Evolutionary conservation across 805 yeast genomes (phyloP), one percentile per base, ranked within the genome.

Genomic region (Candida chilensis): DNA sequence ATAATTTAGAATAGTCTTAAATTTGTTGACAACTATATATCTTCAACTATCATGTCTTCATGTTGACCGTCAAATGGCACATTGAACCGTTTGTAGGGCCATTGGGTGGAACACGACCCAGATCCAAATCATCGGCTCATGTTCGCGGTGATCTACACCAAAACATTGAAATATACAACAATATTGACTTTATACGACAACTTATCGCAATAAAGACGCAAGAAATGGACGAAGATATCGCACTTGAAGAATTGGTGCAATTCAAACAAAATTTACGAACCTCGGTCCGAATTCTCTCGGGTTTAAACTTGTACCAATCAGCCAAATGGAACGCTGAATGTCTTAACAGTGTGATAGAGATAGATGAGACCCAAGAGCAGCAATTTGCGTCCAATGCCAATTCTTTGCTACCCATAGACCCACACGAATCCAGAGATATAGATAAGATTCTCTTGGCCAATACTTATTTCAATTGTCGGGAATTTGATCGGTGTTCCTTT

Each of bases 381-480:
- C 15, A 24, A 9, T 13, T 8, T n/a, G 12, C 12, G 12, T 8
- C 9, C 15, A 13, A 18, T 16, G 30, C 27, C 13, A 33, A 27
- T 32, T 50, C 10, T 15, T 17, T 21, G 17, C 27, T 21, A 21
- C 27, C 22, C n/a, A 10, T n/a, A 4, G 41, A 38, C 12, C 37
- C 35, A 2, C 38, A 46, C 2, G 76, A 74, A 33, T 44, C 50
- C 29, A 25, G 35, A n/a, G 67, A 62, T 33, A 54, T 49, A 27
- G 66, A 70, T 34, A 54, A 57, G 35, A 54, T 81, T 17, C 39
- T 71, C 11, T 57, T 85, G 17, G 96, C 90, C 1, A 72, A 74
- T 32, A 51, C 82, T 1, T 78, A 82, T 46, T 85, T 90, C 60
- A 80, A 75, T 44, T 75, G 85, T 45, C 78, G 81, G 42, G 97